Base-by-base conservation (phyloP, 2,329 filamentous ascomycete genomes). In the Capronia americana region DNA sequence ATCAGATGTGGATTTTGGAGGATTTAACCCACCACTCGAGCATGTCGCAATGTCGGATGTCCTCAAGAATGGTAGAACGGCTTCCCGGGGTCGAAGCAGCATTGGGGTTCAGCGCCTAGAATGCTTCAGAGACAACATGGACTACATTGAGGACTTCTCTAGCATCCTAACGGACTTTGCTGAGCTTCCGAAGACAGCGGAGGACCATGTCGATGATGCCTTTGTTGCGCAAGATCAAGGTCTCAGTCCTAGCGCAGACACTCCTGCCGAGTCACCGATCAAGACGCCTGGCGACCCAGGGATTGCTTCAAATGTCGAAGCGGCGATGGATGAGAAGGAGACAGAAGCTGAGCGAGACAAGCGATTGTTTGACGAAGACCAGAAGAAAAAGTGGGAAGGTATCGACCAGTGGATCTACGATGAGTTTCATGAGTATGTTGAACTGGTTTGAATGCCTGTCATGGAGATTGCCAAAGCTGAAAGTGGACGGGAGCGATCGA, bases 361-460 rank as follows among this genome's bases (percentile, higher is more conserved):
- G 54, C 48, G 57, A 56, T 30, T 65, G 46, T 64, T 67, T 34
- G 66, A 72, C 20, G 69, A 71, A 48, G 60, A 70, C 24, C 66
- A 72, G 60, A 69, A 64, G 60, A 67, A 58, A 28, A 71, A 63
- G 56, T 80, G 78, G 77, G 75, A 78, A 26, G 78, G 75, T 30
- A 74, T 81, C 26, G 79, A 78, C 55, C 74, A 74, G 50, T 71
- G 72, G 53, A 57, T 82, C 38, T 69, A 80, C 61, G 74, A 79
- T 61, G 77, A 81, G 66, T 81, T 79, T 65, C 77, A 77, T 48
- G 75, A 79, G 57, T 73, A 78, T 65, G 76, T 80, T 61, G 76
- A 79, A 57, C 77, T 81, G 62, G 72, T 78, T 50, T 78, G 66
- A 73, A n/a, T 44, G 38, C 38, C 8, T 20, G 17, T n/a, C 38